Percentiles rank a stretch among this genome's conserved stretches.
Conservation (phyloP, 805 yeast genomes). For the Myxozyma neglecta region DNA sequence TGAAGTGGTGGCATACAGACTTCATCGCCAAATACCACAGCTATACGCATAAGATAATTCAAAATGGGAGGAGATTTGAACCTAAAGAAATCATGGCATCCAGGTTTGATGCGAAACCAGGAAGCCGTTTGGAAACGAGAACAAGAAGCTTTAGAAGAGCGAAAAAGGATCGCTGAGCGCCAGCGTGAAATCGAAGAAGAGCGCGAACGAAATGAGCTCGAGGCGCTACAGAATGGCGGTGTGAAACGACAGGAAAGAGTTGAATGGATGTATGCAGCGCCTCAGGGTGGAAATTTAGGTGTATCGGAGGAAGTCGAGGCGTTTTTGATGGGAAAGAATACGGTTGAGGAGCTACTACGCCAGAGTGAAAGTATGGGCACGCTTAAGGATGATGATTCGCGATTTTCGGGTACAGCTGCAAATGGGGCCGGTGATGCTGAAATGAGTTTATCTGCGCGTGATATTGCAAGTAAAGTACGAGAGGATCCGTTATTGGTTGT, state of each 20-base stretch:
- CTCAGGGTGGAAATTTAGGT: conserved; percentile 37
- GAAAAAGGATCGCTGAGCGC: conserved; percentile 60
- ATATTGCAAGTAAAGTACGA: conserved; percentile 35
- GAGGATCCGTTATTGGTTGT: conserved; percentile 57
- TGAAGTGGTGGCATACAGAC: not conserved
- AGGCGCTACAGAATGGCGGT: conserved; percentile 49
- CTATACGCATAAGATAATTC: not conserved
- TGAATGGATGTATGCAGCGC: conserved; percentile 84
- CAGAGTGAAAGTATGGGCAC: conserved; percentile 29
- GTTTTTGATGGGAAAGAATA: conserved; percentile 53
- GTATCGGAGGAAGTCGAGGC: conserved; percentile 49
- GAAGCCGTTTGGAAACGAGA: conserved; percentile 82
- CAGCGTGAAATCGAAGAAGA: conserved; percentile 64
- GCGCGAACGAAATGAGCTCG: conserved; percentile 57
- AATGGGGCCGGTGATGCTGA: conserved; percentile 7
- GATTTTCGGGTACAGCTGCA: conserved; percentile 14
- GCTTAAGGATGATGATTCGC: conserved; percentile 13
- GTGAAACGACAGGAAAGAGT: conserved; percentile 49
- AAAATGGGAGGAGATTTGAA: conserved; percentile 59
- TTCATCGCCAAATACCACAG: not conserved
- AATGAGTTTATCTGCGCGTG: conserved; percentile 26
- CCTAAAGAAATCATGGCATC: conserved; percentile 94
- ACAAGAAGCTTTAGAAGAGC: conserved; percentile 71
- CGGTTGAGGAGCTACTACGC: conserved; percentile 46
- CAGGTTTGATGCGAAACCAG: conserved; percentile 80